A percentile compares a stretch with the other conserved stretches of the same genome.
These are phyloP conservation scores for Camelina sativa DNA, from an alignment of 345 rosid genomes.

Conservation along the genomic window DNA sequence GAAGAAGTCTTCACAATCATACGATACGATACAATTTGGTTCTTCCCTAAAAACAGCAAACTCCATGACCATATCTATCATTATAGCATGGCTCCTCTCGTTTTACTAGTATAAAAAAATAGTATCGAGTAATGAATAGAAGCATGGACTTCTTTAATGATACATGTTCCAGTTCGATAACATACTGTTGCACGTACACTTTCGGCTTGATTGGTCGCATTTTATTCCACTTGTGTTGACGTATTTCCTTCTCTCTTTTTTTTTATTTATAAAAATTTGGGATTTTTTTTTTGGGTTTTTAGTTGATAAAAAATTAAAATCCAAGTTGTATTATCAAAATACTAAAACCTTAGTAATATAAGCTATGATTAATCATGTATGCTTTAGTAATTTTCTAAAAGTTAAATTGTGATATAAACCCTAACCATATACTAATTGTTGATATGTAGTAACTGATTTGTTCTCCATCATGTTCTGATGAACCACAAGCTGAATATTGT, in stretches of 20 bases:
- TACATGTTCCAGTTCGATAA: slow-evolving; percentile 18
- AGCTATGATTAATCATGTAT: neutral
- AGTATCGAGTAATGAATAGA: slow-evolving; percentile 6
- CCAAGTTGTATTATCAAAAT: neutral
- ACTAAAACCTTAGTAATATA: neutral
- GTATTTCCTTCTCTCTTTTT: too few species aligned
- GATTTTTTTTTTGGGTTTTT: too few species aligned
- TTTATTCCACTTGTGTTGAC: neutral
- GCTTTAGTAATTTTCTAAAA: neutral
- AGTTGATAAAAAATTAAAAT: too few species aligned
- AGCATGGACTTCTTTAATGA: slow-evolving; percentile 35
- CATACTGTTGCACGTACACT: slow-evolving; percentile 33
- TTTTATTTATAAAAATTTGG: too few species aligned
- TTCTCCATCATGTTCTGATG: neutral
- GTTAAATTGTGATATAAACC: neutral
- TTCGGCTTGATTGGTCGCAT: slow-evolving; percentile 39
- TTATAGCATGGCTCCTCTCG: neutral
- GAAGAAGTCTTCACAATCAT: slow-evolving; percentile 46
- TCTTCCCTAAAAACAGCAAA: slow-evolving; percentile 38
- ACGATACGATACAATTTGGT: slow-evolving; percentile 29
- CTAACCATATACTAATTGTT: neutral
- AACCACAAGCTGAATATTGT: neutral
- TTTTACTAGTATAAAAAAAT: neutral
- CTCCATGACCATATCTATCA: slow-evolving; percentile 35
- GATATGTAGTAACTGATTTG: neutral